Base-by-base conservation (phyloP, 345 rosid species). In the Brassica nigra region DNA sequence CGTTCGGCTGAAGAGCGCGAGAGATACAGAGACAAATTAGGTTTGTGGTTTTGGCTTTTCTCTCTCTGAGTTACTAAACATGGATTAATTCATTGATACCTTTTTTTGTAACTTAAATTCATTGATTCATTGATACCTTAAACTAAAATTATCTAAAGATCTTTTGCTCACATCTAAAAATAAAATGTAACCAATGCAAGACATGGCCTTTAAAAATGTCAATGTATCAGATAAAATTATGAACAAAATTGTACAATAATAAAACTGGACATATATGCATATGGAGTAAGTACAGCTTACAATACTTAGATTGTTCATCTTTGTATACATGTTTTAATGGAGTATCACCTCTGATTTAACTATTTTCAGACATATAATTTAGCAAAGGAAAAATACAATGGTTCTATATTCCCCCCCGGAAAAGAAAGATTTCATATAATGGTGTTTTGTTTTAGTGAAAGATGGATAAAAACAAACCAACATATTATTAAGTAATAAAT, bases 1-100 rank as follows among this genome's bases (percentile, higher is more conserved):
- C 73, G 82, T 66, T 58, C 8, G 14, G 68, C 52, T 72, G 39
- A 3, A 39, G 49, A 55, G n/a, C 47, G 49, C n/a, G 37, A 66
- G 61, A 33, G 67, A 33, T 61, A 9, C 11, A 39, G 12, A 39
- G 16, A 66, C 76, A 57, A 6, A 66, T 55, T 78, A 78, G 68
- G 54, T 66, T 73, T 72, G 68, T 78, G 77, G 82, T 57, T 73
- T 64, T 52, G 15, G 64, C 33, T 28, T 27, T 27, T 4, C 4
- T 65, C 2, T 9, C 42, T 63, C 2, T 2, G 30, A 15, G 14
- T 71, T 65, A 39, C 77, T 78, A 78, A 78, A 71, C 77, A 72
- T 72, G 54, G 73, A 30, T 5, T 55, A 16, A 20, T 20, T 23
- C 62, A 58, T 58, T 58, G 62, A 58, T 49, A 49, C 16, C 8